Evolutionary conservation across 129 eudicot genomes (phyloP), one percentile per base, ranked within the genome.

Genomic region (Rutidosis leptorrhynchoides): DNA sequence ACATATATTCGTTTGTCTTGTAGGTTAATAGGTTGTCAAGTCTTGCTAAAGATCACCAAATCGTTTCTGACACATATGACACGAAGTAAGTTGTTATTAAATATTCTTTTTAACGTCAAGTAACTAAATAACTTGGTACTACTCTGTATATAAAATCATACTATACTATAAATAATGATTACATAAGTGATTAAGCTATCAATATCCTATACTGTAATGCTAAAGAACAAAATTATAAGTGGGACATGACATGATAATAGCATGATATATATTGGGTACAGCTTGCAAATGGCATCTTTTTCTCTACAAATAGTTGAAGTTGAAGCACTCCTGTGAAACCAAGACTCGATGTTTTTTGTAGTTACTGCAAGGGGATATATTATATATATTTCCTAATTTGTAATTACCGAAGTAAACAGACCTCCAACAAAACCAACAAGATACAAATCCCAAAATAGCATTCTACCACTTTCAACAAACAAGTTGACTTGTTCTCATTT

Each of bases 241-340:
- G 59, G 59, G 46, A 40, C 11, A 11, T 12, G 55, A 49, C 23
- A 11, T 54, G 22, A 10, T 26, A 58, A 43, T 54, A 69, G 16
- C 17, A 69, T 40, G 62, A n/a, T n/a, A n/a, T n/a, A 57, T 26
- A 42, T 30, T 43, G 75, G 67, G 59, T 48, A 59, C 75, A 70
- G 32, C 67, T 70, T 23, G 64, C 67, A 70, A 67, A 58, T 58
- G 43, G 48, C 67, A 70, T 37, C 33, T 51, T 69, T n/a, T 70
- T 59, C 52, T 67, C 29, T 49, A 10, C 14, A 25, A 26, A 65
- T 46, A 58, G 65, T 37, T 58, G 56, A 57, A 37, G 46, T 40
- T 40, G 46, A 57, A 57, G 25, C 74, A 69, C 66, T 70, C 32
- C 58, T 55, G 42, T 56, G 74, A 69, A 69, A 40, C 33, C 65